A percentile compares a stretch with the other conserved stretches of the same genome.
Evolutionary conservation across 2,329 filamentous ascomycete species (phyloP).

Genomic region (Reticulascus tulasneorum): DNA sequence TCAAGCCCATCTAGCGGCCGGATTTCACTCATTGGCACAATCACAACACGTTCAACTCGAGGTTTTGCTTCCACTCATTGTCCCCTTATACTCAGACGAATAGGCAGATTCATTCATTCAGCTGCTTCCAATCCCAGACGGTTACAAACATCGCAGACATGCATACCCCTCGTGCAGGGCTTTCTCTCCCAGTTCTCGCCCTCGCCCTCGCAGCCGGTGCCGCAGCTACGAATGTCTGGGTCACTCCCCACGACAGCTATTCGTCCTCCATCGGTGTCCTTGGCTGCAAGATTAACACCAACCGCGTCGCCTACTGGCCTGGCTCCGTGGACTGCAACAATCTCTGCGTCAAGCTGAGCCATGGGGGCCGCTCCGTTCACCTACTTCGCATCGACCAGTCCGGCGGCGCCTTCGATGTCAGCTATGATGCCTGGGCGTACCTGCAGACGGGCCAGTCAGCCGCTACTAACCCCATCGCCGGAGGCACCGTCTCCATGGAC

Average conservation of each 20-base stretch:
- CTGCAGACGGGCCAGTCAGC: conserved; percentile 43
- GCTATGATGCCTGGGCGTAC: conserved; percentile 51
- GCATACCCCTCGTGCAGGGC: too few relatives aligned
- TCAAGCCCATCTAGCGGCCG: too few relatives aligned
- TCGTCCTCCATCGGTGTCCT: conserved; percentile 46
- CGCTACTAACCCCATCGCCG: conserved; percentile 37
- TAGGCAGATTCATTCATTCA: too few relatives aligned
- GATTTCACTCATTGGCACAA: too few relatives aligned
- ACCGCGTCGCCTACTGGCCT: conserved; percentile 51
- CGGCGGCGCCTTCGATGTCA: conserved; percentile 43
- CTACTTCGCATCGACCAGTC: conserved; percentile 22
- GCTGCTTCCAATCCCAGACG: too few relatives aligned
- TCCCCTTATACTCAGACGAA: too few relatives aligned
- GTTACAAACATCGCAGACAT: too few relatives aligned
- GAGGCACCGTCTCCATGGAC: conserved; percentile 45
- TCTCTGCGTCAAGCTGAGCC: conserved; percentile 33
- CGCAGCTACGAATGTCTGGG: too few relatives aligned
- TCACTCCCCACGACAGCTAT: conserved; percentile 45
- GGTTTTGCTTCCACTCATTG: too few relatives aligned
- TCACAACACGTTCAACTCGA: too few relatives aligned
- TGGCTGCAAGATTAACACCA: conserved; percentile 48
- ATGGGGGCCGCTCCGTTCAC: conserved; percentile 17
- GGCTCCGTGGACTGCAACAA: conserved; percentile 39
- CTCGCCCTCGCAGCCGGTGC: conserved; percentile 8
- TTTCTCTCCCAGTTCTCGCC: too few relatives aligned